Conservation (phyloP, 1,139 yeast species). For the Scheffersomyces cryptocercus region DNA sequence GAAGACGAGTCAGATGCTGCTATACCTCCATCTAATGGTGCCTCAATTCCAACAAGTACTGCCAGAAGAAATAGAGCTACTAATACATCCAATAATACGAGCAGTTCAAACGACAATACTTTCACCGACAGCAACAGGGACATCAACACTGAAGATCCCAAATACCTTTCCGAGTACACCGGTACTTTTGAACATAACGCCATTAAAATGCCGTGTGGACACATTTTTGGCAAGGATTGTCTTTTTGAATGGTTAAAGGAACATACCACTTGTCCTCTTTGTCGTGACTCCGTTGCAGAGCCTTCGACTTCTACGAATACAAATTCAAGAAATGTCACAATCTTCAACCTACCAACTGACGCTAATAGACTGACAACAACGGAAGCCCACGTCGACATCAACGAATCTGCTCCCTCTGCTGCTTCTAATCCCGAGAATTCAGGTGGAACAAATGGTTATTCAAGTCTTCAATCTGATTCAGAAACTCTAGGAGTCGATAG, state of each 20-base stretch:
- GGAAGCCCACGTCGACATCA: not conserved
- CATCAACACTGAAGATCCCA: constrained; percentile 5
- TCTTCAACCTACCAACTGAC: not conserved
- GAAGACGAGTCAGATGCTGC: constrained; percentile 2
- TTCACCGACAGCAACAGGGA: not conserved
- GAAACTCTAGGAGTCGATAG: not conserved
- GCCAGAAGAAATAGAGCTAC: not conserved
- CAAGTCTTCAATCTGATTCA: too few relatives aligned
- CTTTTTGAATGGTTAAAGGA: constrained; percentile 71
- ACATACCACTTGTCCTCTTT: constrained; percentile 76
- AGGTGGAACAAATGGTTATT: too few relatives aligned
- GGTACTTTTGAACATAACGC: constrained; percentile 59
- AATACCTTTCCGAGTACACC: constrained; percentile 26
- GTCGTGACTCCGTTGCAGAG: constrained; percentile 58
- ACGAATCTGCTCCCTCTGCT: constrained; percentile 2
- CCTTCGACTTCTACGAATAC: constrained; percentile 1
- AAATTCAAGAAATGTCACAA: not conserved
- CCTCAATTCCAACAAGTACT: not conserved
- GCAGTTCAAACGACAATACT: not conserved
- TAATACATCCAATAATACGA: not conserved
- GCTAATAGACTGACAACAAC: not conserved
- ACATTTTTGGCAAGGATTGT: constrained; percentile 74
- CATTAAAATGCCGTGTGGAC: constrained; percentile 77
- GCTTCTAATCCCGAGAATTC: not conserved
- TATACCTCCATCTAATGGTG: not conserved